phyloP scores from a whole-genome alignment of 805 yeast genomes.

The Ogataea naganishii region DNA sequence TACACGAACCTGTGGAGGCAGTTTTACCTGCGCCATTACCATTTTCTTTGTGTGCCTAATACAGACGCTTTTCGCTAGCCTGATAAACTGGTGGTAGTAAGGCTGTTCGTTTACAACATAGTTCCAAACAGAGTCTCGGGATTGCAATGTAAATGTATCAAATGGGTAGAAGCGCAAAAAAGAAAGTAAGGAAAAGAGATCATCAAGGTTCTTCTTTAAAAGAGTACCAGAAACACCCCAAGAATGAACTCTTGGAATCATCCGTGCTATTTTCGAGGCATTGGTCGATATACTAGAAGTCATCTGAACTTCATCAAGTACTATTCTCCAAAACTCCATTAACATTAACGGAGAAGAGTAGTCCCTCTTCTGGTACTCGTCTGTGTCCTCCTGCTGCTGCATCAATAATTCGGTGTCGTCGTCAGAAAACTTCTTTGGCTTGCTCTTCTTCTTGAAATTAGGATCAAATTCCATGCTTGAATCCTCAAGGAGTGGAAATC shows the following conservation, averaged over 20 bases:
- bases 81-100: constrained; percentile 32
- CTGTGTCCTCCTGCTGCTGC: constrained; percentile 10
- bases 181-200: constrained; percentile 60
- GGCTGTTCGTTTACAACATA: constrained; percentile 16
- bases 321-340: constrained; percentile 81
- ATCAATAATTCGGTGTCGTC: constrained; percentile 8
- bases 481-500: constrained; percentile 5
- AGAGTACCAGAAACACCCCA: constrained; percentile 99
- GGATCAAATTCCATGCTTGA: constrained; percentile 5
- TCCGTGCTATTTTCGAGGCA: constrained; percentile 71
- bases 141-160: constrained; percentile 14
- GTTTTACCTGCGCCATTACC: constrained; percentile 66
- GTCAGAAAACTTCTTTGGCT: constrained; percentile 9
- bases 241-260: constrained; percentile 78
- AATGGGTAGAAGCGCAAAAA: constrained; percentile 68
- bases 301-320: constrained; percentile 94
- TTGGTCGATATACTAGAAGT: constrained; percentile 64
- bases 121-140: constrained; percentile 19
- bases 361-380: constrained; percentile 29
- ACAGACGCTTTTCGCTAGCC: constrained; percentile 46
- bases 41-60: constrained; percentile 78
- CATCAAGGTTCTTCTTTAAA: constrained; percentile 54
- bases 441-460: constrained; percentile 16
- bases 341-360: constrained; percentile 78
- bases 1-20: constrained; percentile 73